Evolutionary conservation across 2,329 filamentous ascomycete genomes (phyloP), one percentile per base, ranked within the genome.

Genomic region (Ceratocystis diversiconidia): DNA sequence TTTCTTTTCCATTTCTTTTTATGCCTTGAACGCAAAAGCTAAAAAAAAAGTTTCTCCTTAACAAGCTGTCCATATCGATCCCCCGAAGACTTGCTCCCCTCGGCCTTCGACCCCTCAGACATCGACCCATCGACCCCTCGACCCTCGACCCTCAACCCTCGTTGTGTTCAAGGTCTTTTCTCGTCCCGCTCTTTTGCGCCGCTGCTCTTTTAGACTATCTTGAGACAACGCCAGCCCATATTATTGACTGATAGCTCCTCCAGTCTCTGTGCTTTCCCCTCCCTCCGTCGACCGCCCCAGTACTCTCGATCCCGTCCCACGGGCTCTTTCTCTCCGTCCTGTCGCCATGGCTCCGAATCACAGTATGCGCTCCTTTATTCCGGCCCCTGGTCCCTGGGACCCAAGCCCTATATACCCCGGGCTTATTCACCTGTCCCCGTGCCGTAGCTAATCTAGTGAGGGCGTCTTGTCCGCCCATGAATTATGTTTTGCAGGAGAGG

Each of bases 401-500:
- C 36, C 10, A 41, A 15, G 36, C 44, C 25, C 61, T 30, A 5
- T 50, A 30, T 28, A 46, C 52, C 46, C 28, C 6, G 17, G n/a
- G 7, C 61, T 25, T 4, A 17, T 25, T 62, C 28, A 28, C 50
- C 15, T 59, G n/a, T 22, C 60, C 48, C 50, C n/a, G 50, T 32
- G 36, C 62, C 10, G 50, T 32, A 15, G 8, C 19, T 25, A 60
- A 46, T 52, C 10, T 12, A 59, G 19, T 59, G 50, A 64, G 60
- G 60, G 48, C 60, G 22, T 44, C 25, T 46, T 64, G 19, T 46
- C 41, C 25, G 55, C 64, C 64, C 62, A 61, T 62, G 48, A 43
- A 36, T 6, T 25, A n/a, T 43, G 19, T 46, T 43, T 44, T 64
- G 8, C 65, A 76, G 76, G 71, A 67, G 72, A 77, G 75, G 85